Evolutionary conservation across 192 early-diverging fungal species (phyloP).

Genomic region (Geosiphon pyriformis): DNA sequence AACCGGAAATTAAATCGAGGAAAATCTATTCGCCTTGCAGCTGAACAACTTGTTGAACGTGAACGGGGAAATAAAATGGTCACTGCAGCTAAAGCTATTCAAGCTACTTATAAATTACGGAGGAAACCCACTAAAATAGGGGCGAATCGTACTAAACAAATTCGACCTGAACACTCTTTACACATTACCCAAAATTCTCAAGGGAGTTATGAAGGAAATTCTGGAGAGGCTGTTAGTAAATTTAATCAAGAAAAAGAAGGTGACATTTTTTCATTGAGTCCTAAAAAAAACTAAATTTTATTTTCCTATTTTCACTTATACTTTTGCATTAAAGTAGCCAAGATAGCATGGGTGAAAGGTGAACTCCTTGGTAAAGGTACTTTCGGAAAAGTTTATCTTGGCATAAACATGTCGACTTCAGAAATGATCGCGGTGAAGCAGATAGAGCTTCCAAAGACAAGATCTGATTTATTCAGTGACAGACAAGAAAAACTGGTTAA

Average conservation of each 20-base stretch:
- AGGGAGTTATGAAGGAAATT: constrained; percentile 26
- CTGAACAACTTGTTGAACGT: constrained; percentile 7
- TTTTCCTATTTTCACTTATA: too few species aligned
- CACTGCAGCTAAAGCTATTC: constrained; percentile 28
- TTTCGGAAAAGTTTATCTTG: constrained; percentile 74
- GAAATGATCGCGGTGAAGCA: constrained; percentile 85
- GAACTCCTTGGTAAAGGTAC: constrained; percentile 79
- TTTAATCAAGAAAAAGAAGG: constrained; percentile 29
- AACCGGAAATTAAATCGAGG: constrained; percentile 26
- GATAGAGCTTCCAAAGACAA: constrained; percentile 57
- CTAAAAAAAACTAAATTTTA: constrained; percentile 32
- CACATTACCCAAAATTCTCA: constrained; percentile 26
- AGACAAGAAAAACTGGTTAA: constrained; percentile 38
- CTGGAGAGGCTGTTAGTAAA: constrained; percentile 31
- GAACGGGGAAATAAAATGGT: constrained; percentile 23
- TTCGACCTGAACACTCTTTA: constrained; percentile 40
- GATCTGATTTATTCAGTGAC: constrained; percentile 41
- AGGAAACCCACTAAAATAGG: constrained; percentile 52
- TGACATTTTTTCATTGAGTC: constrained; percentile 10
- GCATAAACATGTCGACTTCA: constrained; percentile 62
- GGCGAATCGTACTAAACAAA: constrained; percentile 42
- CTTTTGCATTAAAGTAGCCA: background rate
- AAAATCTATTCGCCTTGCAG: constrained; percentile 49
- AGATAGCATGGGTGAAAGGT: constrained; percentile 66
- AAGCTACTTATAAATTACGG: constrained; percentile 32